Evolutionary conservation across 2,329 filamentous ascomycete species (phyloP).

Genomic region (Aspergillus sclerotialis): DNA sequence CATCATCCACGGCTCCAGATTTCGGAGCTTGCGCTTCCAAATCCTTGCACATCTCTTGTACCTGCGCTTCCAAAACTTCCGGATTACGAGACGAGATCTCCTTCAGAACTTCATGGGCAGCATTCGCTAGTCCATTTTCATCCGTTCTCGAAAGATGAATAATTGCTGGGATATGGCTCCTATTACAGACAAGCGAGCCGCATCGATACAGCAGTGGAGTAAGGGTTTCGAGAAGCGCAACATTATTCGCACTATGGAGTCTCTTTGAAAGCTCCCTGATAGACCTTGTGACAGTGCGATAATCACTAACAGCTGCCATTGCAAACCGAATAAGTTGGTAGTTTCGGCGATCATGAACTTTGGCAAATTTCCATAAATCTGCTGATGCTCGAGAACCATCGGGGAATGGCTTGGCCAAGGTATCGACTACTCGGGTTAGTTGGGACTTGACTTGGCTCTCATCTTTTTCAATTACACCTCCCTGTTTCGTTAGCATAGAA

Average conservation of each 20-base stretch:
- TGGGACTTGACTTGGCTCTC: constrained; percentile 61
- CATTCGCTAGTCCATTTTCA: constrained; percentile 66
- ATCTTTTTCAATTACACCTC: constrained; percentile 66
- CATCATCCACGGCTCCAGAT: constrained; percentile 59
- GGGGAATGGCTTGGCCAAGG: constrained; percentile 67
- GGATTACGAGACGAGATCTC: constrained; percentile 88
- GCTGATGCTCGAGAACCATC: constrained; percentile 64
- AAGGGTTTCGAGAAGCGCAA: constrained; percentile 66
- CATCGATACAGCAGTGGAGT: constrained; percentile 76
- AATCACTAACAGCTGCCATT: constrained; percentile 79
- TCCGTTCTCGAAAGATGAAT: constrained; percentile 82
- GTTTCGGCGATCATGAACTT: constrained; percentile 78
- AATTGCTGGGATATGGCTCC: constrained; percentile 84
- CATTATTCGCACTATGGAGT: constrained; percentile 59
- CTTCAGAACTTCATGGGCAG: constrained; percentile 82
- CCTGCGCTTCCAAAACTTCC: constrained; percentile 84
- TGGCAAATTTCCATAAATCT: constrained; percentile 86
- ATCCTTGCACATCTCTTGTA: constrained; percentile 83
- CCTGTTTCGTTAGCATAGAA: constrained; percentile 30
- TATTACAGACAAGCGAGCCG: constrained; percentile 82
- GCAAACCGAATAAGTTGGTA: constrained; percentile 87
- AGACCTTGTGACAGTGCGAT: constrained; percentile 81
- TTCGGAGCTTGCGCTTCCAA: constrained; percentile 74
- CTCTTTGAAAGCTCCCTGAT: constrained; percentile 85
- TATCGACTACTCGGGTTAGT: constrained; percentile 66